Base-by-base conservation (phyloP, 805 yeast species). In the Saccharomyces paradoxus region DNA sequence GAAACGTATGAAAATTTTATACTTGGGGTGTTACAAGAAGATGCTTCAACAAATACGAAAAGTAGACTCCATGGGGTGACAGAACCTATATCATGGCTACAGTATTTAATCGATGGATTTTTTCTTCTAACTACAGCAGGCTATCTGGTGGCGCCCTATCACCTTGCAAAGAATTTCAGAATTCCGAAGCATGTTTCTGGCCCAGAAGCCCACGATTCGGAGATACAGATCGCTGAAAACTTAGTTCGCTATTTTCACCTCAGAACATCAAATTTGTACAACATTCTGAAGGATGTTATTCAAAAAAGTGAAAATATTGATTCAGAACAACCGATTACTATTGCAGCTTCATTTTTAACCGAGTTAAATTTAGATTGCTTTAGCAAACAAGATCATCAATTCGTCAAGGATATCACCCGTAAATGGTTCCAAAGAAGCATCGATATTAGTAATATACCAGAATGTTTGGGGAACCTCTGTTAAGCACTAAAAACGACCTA, bases 301-400 rank as follows among this genome's bases (percentile, higher is more conserved):
- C 60, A 59, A 17, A 46, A 59, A 2, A 55, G 58, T 31, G 62
- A 58, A 30, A 55, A 46, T 4, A 44, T 41, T 9, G 60, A 54
- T 28, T 41, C 56, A 3, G 58, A 53, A 24, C 61, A 55, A 24
- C 32, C 53, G 3, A 56, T 64, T 1, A 49, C 41, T 6, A 28
- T 66, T 4, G 56, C 64, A 2, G 61, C 69, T 1, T 49, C 55
- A 3, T 59, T 60, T 27, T 56, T 70, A 26, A 51, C 58, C 5
- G 53, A 57, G 9, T 52, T 68, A 54, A 60, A 63, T 13, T 53
- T 70, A 12, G 74, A 70, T 54, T 67, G 72, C 49, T 70, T 70
- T 50, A 68, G 71, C 53, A n/a, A 48, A 26, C 66, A 64, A 46
- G 73, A 70, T 54, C 56, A 60, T 27, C 49, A 54, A 17, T 66